Base-by-base conservation (phyloP, 2,329 filamentous ascomycete genomes). In the Cercospora nicotianae region DNA sequence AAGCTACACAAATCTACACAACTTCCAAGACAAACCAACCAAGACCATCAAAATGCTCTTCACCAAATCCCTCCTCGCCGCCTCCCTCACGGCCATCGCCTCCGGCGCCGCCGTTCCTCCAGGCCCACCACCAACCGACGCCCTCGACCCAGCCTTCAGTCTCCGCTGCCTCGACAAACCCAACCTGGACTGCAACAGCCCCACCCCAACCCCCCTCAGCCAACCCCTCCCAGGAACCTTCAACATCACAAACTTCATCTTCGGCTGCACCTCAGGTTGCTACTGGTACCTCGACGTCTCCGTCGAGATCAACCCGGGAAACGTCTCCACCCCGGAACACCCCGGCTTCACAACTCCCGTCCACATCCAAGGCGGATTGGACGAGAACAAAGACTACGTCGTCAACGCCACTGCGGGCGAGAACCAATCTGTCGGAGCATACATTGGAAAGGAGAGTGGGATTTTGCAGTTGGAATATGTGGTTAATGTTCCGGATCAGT, bases 201-300 rank as follows among this genome's bases (percentile, higher is more conserved):
- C 59, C 18, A 26, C 9, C 20, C 18, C 45, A 10, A n/a, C 18
- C 1, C 18, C 20, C 23, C 26, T 31, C n/a, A 48, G 1, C 13
- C 16, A 13, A 18, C 9, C 18, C 18, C 31, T 23, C 26, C 63
- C 55, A 0, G 57, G 58, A 28, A 51, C 16, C 57, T 75, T 74
- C 72, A 23, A 51, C 61, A 62, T 75, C 48, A 69, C 68, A 45
- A 67, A 74, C 51, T 75, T 74, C 70, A 55, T 67, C 68, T 75
- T 66, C 66, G 72, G 73, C 66, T 75, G 73, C 68, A 72, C 69
- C 16, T 51, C 18, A 57, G 66, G 65, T 67, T 75, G 73, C 68
- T 12, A 62, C 69, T 75, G 66, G 65, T 58, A 58, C 53, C 23
- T 30, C 26, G 53, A 58, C 53, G 1, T 33, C 23, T 58, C 30